These are phyloP conservation scores for Kurtzmaniella cleridarum DNA, from an alignment of 805 yeast genomes.

Conservation along the genomic window DNA sequence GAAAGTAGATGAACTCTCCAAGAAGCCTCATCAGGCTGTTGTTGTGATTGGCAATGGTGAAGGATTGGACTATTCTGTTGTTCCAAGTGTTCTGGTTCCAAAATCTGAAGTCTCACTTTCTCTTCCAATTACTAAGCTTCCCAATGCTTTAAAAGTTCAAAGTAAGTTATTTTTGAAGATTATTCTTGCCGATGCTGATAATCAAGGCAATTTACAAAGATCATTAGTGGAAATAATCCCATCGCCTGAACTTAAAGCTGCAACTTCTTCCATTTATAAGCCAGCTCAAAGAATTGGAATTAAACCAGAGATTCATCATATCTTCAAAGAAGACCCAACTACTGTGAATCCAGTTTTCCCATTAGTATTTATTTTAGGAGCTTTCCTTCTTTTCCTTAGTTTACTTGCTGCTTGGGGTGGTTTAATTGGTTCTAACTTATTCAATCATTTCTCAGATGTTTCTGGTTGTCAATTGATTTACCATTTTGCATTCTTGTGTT, in stretches of 20 bases:
- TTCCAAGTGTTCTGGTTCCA: slow-evolving; percentile 21
- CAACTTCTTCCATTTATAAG: slow-evolving; percentile 14
- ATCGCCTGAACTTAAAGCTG: slow-evolving; percentile 17
- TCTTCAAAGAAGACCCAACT: slow-evolving; percentile 49
- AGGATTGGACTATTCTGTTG: slow-evolving; percentile 27
- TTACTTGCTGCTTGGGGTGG: slow-evolving; percentile 42
- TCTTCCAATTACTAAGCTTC: slow-evolving; percentile 25
- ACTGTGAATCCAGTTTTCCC: slow-evolving; percentile 52
- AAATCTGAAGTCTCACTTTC: slow-evolving; percentile 16
- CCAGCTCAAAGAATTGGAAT: slow-evolving; percentile 38
- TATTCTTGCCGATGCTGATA: slow-evolving; percentile 23
- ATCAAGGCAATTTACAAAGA: slow-evolving; percentile 16
- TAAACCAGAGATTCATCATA: slow-evolving; percentile 58
- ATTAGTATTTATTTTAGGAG: slow-evolving; percentile 41
- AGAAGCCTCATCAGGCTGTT: slow-evolving; percentile 32
- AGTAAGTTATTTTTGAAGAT: slow-evolving; percentile 25
- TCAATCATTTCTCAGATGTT: slow-evolving; percentile 31
- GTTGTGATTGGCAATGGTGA: slow-evolving; percentile 22
- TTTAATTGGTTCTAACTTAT: slow-evolving; percentile 21
- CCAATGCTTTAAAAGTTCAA: slow-evolving; percentile 30
- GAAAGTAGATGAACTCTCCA: slow-evolving; percentile 13
- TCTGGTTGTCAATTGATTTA: slow-evolving; percentile 28
- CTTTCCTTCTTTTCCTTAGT: slow-evolving; percentile 35
- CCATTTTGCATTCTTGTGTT: slow-evolving; percentile 41
- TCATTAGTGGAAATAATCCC: slow-evolving; percentile 29